Conservation (phyloP, 2,329 filamentous ascomycete species). For the Colletotrichum sp. region DNA sequence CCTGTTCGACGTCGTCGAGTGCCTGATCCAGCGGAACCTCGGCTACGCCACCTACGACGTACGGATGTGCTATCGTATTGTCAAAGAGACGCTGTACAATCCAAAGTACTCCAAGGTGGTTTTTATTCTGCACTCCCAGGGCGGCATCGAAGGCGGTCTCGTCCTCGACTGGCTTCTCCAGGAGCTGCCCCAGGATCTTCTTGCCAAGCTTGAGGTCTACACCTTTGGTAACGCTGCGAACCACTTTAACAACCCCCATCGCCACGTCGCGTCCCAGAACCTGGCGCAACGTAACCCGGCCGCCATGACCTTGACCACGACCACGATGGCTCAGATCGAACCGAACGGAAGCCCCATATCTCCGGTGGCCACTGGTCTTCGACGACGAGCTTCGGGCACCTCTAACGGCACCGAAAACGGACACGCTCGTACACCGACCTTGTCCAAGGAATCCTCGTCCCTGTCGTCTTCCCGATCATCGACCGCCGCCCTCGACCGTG, state of each 20-base stretch:
- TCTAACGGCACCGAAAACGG: background rate
- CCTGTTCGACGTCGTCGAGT: slow-evolving; percentile 79
- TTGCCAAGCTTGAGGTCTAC: slow-evolving; percentile 75
- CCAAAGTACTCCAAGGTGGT: slow-evolving; percentile 71
- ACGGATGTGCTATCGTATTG: slow-evolving; percentile 63
- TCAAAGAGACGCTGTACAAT: slow-evolving; percentile 70
- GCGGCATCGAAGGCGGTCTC: slow-evolving; percentile 75
- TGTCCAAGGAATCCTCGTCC: slow-evolving; percentile 28
- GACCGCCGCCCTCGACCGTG: slow-evolving; percentile 46
- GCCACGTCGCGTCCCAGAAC: slow-evolving; percentile 35
- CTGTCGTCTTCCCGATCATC: slow-evolving; percentile 39
- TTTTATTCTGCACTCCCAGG: slow-evolving; percentile 79
- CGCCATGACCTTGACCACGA: slow-evolving; percentile 16
- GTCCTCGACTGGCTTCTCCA: slow-evolving; percentile 80
- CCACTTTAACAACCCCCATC: slow-evolving; percentile 77
- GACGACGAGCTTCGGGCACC: background rate
- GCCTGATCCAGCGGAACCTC: slow-evolving; percentile 77
- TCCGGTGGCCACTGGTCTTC: background rate
- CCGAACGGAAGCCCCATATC: slow-evolving; percentile 8
- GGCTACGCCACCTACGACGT: slow-evolving; percentile 74
- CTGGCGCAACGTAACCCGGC: slow-evolving; percentile 45
- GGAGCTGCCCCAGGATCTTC: slow-evolving; percentile 69
- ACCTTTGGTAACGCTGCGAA: slow-evolving; percentile 83
- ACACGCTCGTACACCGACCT: background rate
- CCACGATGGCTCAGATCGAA: background rate